phyloP scores from a whole-genome alignment of 345 rosid genomes.

The Bruguiera sexangula region DNA sequence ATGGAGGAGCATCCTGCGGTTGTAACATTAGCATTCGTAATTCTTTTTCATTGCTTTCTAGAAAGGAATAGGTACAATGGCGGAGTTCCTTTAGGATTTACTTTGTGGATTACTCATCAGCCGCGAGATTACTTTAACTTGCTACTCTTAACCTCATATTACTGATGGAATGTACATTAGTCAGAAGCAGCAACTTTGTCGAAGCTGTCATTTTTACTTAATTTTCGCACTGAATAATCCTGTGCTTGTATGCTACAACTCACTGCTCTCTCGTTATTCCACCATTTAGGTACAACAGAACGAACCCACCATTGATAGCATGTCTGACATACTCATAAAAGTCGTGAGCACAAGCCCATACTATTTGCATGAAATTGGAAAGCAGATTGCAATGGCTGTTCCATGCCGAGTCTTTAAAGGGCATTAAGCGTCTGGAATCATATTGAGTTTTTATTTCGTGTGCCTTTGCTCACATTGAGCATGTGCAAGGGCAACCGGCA shows the following conservation, averaged over 20 bases:
- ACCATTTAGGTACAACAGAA: neutral
- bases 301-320: neutral
- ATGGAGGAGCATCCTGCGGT: conserved; percentile 26
- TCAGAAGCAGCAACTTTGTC: neutral
- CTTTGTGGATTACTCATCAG: neutral
- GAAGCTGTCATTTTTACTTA: neutral
- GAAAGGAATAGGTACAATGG: neutral
- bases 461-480: too few species aligned
- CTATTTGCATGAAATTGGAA: too few species aligned
- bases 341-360: neutral
- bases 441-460: too few species aligned
- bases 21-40: conserved; percentile 30
- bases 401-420: too few species aligned
- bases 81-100: too few species aligned
- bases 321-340: neutral
- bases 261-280: too few species aligned
- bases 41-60: conserved; percentile 11
- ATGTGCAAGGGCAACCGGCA: too few species aligned
- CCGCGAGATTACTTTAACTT: neutral
- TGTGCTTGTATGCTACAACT: neutral
- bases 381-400: too few species aligned
- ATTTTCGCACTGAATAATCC: neutral
- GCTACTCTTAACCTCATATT: neutral
- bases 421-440: too few species aligned
- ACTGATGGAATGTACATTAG: neutral